phyloP scores from a whole-genome alignment of 176 grass and related monocot genomes.

The Areca catechu region DNA sequence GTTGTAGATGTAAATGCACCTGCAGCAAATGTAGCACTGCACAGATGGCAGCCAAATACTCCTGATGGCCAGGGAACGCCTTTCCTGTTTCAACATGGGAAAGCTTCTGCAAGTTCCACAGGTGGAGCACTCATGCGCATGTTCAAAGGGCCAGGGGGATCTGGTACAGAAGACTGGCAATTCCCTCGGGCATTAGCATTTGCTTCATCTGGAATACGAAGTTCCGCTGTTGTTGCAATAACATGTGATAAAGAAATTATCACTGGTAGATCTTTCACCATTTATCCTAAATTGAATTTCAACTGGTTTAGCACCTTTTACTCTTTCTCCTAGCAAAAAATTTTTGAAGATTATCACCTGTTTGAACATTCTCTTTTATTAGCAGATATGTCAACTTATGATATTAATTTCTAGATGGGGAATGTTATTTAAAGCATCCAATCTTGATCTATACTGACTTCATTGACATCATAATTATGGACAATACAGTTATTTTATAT shows the following conservation, averaged over 20 bases:
- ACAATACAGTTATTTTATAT: no score
- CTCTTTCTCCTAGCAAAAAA: no score
- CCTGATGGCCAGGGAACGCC: slow-evolving; percentile 93
- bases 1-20: slow-evolving; percentile 72
- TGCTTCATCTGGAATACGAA: slow-evolving; percentile 52
- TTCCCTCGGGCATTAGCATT: slow-evolving; percentile 92
- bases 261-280: slow-evolving; percentile 47
- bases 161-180: slow-evolving; percentile 50
- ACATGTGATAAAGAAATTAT: slow-evolving; percentile 84
- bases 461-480: no score
- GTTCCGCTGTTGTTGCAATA: slow-evolving; percentile 74
- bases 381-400: no score
- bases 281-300: slow-evolving; percentile 7
- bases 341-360: no score
- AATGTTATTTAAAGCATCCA: no score
- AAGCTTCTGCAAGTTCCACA: slow-evolving; percentile 44
- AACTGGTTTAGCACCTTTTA: no score
- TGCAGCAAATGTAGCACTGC: slow-evolving; percentile 73
- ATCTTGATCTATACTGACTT: no score
- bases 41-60: slow-evolving; percentile 96
- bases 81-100: slow-evolving; percentile 86
- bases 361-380: no score
- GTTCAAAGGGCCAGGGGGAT: slow-evolving; percentile 69
- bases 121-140: slow-evolving; percentile 84
- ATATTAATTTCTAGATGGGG: no score